Percentiles rank a stretch among this genome's conserved stretches.
These are phyloP conservation scores for Calonectria multiphialidica DNA, from an alignment of 2,329 filamentous ascomycete species.

Conservation along the genomic window DNA sequence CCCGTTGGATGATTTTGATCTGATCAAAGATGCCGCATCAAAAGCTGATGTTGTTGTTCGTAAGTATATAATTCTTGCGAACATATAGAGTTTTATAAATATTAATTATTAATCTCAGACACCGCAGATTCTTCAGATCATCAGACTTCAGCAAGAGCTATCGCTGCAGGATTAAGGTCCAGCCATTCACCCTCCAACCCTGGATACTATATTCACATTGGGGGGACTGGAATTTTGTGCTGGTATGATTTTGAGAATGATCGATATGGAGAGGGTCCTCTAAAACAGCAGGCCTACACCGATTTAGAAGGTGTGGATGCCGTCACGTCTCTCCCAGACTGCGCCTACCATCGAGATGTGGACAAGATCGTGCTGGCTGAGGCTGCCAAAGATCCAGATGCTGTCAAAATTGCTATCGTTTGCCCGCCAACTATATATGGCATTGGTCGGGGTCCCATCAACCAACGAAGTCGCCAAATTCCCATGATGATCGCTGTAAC, in stretches of 20 bases:
- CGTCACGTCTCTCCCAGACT: neutral
- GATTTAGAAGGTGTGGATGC: neutral
- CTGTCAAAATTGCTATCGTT: neutral
- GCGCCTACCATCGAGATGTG: neutral
- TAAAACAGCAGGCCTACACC: neutral
- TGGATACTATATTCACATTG: neutral
- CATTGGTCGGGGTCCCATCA: neutral
- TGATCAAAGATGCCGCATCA: no score
- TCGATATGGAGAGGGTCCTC: neutral
- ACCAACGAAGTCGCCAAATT: neutral
- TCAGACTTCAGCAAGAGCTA: no score
- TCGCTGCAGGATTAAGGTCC: no score
- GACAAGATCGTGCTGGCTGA: neutral
- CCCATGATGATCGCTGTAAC: neutral
- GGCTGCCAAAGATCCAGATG: neutral
- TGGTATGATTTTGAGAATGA: neutral
- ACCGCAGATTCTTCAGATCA: no score
- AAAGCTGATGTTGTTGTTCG: no score
- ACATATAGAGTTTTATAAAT: no score
- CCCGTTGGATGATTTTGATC: no score
- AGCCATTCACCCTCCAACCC: neutral
- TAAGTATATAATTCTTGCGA: no score
- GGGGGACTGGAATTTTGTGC: neutral
- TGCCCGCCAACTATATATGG: neutral
- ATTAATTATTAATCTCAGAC: no score